Base-by-base conservation (phyloP, 169 alveolate genomes). In the Plasmodium knowlesi region DNA sequence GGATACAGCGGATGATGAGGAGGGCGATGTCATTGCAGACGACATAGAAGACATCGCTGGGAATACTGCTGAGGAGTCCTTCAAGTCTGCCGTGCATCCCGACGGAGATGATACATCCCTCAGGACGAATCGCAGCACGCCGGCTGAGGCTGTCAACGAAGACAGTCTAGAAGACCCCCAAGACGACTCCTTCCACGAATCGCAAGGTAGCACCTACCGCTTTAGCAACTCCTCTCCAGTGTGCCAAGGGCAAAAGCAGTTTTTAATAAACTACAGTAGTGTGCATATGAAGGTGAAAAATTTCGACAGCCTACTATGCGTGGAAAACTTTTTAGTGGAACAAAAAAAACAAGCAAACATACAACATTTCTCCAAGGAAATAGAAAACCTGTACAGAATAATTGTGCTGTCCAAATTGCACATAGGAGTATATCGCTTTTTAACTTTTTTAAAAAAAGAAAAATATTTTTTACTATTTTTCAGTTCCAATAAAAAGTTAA, bases 401-500 rank as follows among this genome's bases (percentile, higher is more conserved):
- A 39, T 89, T 57, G 83, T 89, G 22, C 30, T 89, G 39, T 89
- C 94, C 25, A 89, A 89, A 70, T 89, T 89, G 43, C 94, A 89
- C 54, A 73, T 89, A 79, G 94, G 94, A 34, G 94, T 71, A 0
- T 89, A 89, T 73, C 67, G 61, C 53, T 89, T 89, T 79, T 70
- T 89, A 19, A 14, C 70, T 14, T 67, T 78, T 61, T 80, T 89
- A 89, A 89, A 89, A 81, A 89, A 89, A 43, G 67, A 89, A 89
- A 89, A 89, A 22, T 79, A 39, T 81, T 89, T 43, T 67, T 79
- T 78, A 30, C 8, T 89, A 89, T 89, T 89, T 89, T 89, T 79
- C 37, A 80, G 79, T 89, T 89, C 91, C 19, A 89, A 89, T 79
- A 89, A 89, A 89, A 79, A 89, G 34, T 80, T 81, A 79, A 89